A percentile compares a stretch with the other conserved stretches of the same genome.
These are phyloP conservation scores for Petunia secreta DNA, from an alignment of 257 asterid species.

Conservation along the genomic window DNA sequence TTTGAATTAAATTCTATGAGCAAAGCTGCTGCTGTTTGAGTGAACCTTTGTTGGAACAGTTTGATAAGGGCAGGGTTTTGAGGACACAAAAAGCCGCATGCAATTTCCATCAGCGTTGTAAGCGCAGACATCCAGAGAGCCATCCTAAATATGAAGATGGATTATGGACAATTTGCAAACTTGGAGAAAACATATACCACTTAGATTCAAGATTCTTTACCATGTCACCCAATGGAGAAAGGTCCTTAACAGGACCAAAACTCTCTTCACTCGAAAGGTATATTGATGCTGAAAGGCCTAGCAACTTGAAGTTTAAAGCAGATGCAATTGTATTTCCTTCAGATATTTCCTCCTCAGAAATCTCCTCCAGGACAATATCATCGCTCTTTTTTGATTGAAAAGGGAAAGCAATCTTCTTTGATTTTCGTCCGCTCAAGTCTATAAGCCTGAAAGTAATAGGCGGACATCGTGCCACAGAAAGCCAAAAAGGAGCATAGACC, in stretches of 20 bases:
- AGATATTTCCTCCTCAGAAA: constrained; percentile 80
- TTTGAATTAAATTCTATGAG: constrained; percentile 21
- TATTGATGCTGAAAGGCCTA: constrained; percentile 83
- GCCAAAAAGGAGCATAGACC: constrained; percentile 90
- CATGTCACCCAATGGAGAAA: constrained; percentile 89
- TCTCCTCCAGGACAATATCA: constrained; percentile 77
- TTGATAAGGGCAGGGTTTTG: constrained; percentile 86
- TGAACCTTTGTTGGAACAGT: constrained; percentile 95
- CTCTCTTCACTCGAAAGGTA: constrained; percentile 67
- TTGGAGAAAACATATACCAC: constrained; percentile 21
- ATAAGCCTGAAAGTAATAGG: constrained; percentile 83
- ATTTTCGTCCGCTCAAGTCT: constrained; percentile 52
- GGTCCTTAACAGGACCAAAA: constrained; percentile 85
- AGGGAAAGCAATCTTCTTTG: constrained; percentile 61
- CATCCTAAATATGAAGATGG: constrained; percentile 64
- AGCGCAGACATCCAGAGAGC: constrained; percentile 85
- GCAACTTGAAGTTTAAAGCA: constrained; percentile 72
- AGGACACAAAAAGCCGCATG: constrained; percentile 79
- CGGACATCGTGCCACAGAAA: constrained; percentile 84
- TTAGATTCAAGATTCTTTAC: constrained; percentile 48
- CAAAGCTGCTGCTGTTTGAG: constrained; percentile 7
- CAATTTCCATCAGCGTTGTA: constrained; percentile 72
- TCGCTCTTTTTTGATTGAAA: constrained; percentile 56
- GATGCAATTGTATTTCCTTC: constrained; percentile 93
- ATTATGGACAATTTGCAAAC: constrained; percentile 6